phyloP scores from a whole-genome alignment of 2,329 filamentous ascomycete species.

The Fusarium chlamydosporum region DNA sequence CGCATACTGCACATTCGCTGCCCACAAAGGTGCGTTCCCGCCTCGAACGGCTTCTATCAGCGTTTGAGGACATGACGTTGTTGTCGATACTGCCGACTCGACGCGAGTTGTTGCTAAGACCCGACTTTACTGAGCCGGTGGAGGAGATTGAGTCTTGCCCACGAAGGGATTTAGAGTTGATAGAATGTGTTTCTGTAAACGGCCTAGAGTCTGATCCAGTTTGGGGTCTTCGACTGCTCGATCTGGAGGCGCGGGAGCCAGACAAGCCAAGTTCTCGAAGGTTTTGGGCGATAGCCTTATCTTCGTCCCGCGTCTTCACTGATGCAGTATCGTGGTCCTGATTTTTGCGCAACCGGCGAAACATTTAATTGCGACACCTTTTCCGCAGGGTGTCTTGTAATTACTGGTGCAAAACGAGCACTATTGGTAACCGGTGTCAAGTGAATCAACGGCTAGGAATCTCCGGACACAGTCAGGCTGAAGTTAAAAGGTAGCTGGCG shows the following conservation, averaged over 20 bases:
- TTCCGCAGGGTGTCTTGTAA: slow-evolving; percentile 29
- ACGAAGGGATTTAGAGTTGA: slow-evolving; percentile 49
- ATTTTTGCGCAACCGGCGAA: slow-evolving; percentile 55
- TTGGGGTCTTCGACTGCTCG: slow-evolving; percentile 47
- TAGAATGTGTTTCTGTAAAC: slow-evolving; percentile 51
- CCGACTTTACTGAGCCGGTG: slow-evolving; percentile 54
- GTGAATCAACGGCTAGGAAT: slow-evolving; percentile 19
- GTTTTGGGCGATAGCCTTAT: slow-evolving; percentile 46
- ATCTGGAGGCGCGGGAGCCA: slow-evolving; percentile 45
- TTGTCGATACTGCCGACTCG: slow-evolving; percentile 58
- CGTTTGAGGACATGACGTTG: slow-evolving; percentile 61
- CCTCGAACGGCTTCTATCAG: slow-evolving; percentile 83
- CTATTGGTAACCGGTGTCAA: neutral
- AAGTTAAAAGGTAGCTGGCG: slow-evolving; percentile 39
- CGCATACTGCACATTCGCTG: slow-evolving; percentile 94
- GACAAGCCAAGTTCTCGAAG: slow-evolving; percentile 52
- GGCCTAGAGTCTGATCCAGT: slow-evolving; percentile 49
- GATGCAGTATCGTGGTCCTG: slow-evolving; percentile 48
- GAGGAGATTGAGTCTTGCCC: slow-evolving; percentile 54
- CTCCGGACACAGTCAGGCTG: slow-evolving; percentile 17
- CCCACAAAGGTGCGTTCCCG: slow-evolving; percentile 96
- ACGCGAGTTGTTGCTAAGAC: slow-evolving; percentile 52
- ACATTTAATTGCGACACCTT: slow-evolving; percentile 55
- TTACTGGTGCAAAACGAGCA: slow-evolving; percentile 19
- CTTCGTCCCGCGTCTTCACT: slow-evolving; percentile 41